These are phyloP conservation scores for Amphibolis antarctica DNA, from an alignment of 106 monocot species.

Conservation along the genomic window DNA sequence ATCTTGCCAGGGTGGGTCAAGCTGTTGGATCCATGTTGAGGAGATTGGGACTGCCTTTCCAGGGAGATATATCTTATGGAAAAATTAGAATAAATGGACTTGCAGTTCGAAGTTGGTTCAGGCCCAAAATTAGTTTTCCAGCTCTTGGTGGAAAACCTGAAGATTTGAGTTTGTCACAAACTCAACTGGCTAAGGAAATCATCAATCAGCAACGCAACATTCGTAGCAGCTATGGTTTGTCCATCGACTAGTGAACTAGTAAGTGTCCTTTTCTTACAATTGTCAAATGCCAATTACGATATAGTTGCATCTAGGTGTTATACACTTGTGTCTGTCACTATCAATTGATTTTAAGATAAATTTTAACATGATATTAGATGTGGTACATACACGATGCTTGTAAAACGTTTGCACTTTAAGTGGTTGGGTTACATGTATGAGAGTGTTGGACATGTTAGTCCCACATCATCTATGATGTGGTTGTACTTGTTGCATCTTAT, in stretches of 20 bases:
- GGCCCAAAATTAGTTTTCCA: slow-evolving; percentile 38
- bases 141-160: slow-evolving; percentile 22
- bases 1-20: slow-evolving; percentile 57
- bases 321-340: no score
- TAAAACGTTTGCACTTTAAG: no score
- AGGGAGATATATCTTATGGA: slow-evolving; percentile 73
- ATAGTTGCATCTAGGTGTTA: no score
- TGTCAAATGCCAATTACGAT: no score
- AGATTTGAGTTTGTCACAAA: slow-evolving; percentile 27
- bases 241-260: slow-evolving; percentile 18
- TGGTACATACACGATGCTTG: no score
- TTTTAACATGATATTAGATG: no score
- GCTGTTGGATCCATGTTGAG: slow-evolving; percentile 63
- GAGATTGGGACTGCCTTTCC: slow-evolving; percentile 54
- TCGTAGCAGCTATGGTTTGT: slow-evolving; percentile 39
- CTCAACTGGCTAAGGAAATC: slow-evolving; percentile 61
- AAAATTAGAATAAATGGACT: slow-evolving; percentile 69
- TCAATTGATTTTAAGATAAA: no score
- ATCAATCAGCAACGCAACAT: slow-evolving; percentile 73
- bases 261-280: neutral
- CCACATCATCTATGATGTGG: no score
- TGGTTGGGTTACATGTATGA: no score
- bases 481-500: no score
- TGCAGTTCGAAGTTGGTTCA: slow-evolving; percentile 72
- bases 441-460: no score